Conservation (phyloP, 176 grass and related monocot species). For the Oryza officinalis region DNA sequence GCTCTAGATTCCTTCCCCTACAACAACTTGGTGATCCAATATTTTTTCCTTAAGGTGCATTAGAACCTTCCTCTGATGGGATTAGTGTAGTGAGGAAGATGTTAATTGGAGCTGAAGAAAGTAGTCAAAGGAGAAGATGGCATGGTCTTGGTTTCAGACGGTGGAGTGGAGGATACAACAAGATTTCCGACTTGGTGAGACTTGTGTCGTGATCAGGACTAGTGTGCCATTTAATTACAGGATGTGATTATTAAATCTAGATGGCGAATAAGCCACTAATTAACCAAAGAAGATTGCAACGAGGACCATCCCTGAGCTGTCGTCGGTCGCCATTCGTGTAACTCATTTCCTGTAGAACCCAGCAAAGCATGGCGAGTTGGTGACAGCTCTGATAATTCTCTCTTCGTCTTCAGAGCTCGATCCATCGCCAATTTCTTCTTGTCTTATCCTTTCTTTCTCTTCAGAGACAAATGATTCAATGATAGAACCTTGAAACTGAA, state of each 20-base stretch:
- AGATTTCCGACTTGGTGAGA: constrained; percentile 6
- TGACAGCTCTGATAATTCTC: too few relatives aligned
- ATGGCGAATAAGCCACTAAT: not conserved
- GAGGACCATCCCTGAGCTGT: not conserved
- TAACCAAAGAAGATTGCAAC: not conserved
- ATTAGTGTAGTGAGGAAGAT: not conserved
- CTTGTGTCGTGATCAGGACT: not conserved
- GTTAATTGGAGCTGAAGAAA: not conserved
- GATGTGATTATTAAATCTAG: not conserved
- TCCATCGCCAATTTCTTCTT: not conserved
- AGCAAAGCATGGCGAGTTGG: not conserved
- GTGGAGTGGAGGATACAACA: not conserved
- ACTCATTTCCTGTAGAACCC: not conserved
- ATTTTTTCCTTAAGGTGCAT: not conserved
- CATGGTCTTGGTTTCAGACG: not conserved
- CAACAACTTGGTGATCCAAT: not conserved
- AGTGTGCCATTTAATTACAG: not conserved
- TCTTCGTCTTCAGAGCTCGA: not conserved
- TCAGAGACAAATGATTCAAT: too few relatives aligned
- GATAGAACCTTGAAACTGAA: not conserved
- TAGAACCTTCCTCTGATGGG: not conserved
- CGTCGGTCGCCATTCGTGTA: not conserved
- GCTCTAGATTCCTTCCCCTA: not conserved
- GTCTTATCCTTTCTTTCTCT: not conserved
- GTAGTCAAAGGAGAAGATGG: not conserved